phyloP scores from a whole-genome alignment of 805 yeast genomes.

The Hagleromyces aurorensis region DNA sequence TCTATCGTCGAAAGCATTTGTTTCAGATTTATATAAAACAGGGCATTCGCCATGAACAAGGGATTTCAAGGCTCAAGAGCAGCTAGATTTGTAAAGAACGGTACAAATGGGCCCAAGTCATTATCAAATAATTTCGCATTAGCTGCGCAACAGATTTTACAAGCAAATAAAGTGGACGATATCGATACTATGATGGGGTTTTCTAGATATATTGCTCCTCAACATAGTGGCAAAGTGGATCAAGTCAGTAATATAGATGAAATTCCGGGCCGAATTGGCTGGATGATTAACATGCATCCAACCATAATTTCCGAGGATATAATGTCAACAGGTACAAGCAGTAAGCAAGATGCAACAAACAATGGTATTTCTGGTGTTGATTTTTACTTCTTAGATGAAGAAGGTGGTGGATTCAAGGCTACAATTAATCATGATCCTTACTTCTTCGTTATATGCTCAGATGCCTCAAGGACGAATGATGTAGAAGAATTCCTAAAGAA shows the following conservation, averaged over 20 bases:
- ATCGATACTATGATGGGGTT: conserved; percentile 86
- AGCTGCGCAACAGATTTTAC: conserved; percentile 36
- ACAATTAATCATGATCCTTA: conserved; percentile 83
- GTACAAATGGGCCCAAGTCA: conserved; percentile 14
- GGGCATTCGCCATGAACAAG: conserved; percentile 7
- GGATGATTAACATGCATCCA: conserved; percentile 93
- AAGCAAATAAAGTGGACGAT: conserved; percentile 53
- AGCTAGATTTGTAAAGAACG: conserved; percentile 45
- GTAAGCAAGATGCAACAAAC: conserved; percentile 6
- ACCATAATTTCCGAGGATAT: conserved; percentile 53
- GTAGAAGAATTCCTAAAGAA: conserved; percentile 79
- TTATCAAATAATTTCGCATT: conserved; percentile 20
- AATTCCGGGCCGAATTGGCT: conserved; percentile 45
- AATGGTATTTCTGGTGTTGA: conserved; percentile 86
- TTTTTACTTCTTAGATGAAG: conserved; percentile 88
- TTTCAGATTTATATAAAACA: too few species aligned
- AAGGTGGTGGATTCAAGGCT: conserved; percentile 91
- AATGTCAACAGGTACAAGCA: conserved; percentile 9
- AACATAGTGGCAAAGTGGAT: conserved; percentile 22
- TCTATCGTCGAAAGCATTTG: too few species aligned
- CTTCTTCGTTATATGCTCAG: conserved; percentile 57
- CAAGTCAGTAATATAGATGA: conserved; percentile 8
- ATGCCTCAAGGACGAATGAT: conserved; percentile 41
- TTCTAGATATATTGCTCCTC: conserved; percentile 70
- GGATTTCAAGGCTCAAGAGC: conserved; percentile 41